Conservation (phyloP, 306 rosid species). For the Herpetospermum pedunculosum region DNA sequence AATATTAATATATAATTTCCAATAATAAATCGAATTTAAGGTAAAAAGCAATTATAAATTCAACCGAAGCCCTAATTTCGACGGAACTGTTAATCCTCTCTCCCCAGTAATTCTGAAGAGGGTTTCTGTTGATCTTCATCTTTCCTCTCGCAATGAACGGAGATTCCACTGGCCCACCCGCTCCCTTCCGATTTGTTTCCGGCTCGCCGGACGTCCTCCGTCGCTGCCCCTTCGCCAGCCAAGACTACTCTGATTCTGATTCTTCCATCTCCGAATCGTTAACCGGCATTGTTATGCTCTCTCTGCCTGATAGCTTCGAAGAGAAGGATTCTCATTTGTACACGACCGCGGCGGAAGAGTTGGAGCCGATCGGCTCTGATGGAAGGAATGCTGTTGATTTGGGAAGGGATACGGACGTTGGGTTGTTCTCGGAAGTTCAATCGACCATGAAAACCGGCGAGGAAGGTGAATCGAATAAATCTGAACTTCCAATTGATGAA, state of each 20-base stretch:
- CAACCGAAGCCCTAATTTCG: too few species aligned
- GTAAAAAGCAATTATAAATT: too few species aligned
- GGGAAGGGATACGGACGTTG: conserved; percentile 3
- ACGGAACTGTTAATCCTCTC: too few species aligned
- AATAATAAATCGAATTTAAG: too few species aligned
- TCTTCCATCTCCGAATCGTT: not conserved
- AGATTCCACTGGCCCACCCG: not conserved
- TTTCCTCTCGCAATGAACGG: not conserved
- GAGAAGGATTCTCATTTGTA: conserved; percentile 4
- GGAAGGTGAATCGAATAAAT: not conserved
- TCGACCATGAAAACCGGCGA: not conserved
- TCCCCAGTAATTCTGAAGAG: too few species aligned
- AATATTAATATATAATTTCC: too few species aligned
- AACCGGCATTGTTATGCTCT: conserved; percentile 7
- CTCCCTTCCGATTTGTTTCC: too few species aligned
- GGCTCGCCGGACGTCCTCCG: not conserved
- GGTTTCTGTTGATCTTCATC: not conserved
- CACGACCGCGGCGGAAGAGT: conserved; percentile 10
- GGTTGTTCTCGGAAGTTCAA: not conserved
- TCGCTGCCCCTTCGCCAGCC: not conserved
- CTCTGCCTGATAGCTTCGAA: conserved; percentile 5
- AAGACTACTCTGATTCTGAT: not conserved
- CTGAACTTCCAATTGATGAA: not conserved
- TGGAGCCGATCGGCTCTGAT: not conserved
- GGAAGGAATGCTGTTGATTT: not conserved